Conservation (phyloP, 305 asterid genomes). For the Fraxinus platypoda region DNA sequence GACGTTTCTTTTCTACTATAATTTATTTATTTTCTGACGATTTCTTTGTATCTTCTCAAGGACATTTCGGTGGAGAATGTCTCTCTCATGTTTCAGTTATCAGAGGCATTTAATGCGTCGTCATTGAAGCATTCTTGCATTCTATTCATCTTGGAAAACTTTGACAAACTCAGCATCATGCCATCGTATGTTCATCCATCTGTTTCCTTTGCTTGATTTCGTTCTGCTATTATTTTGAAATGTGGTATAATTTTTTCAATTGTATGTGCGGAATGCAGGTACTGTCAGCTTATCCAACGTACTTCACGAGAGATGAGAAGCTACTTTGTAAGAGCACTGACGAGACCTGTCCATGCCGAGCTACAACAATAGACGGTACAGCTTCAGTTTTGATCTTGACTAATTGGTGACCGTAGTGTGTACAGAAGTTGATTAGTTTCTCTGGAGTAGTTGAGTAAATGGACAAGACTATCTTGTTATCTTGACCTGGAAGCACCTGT, state of each 20-base stretch:
- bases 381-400: conserved; percentile 53
- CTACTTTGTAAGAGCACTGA: conserved; percentile 69
- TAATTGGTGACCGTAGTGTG: conserved; percentile 44
- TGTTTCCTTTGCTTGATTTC: not conserved
- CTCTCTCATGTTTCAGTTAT: conserved; percentile 81
- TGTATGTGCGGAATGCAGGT: conserved; percentile 52
- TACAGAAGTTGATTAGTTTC: conserved; percentile 51
- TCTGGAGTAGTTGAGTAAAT: conserved; percentile 24
- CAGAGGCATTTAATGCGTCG: conserved; percentile 83
- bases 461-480: conserved; percentile 38
- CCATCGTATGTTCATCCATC: conserved; percentile 53
- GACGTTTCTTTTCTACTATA: not conserved
- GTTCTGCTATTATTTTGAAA: not conserved
- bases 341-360: conserved; percentile 57
- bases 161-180: conserved; percentile 57
- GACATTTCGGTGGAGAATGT: conserved; percentile 81
- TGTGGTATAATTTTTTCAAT: not conserved
- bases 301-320: conserved; percentile 75
- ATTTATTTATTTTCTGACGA: conserved; percentile 21
- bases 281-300: conserved; percentile 64
- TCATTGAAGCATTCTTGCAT: conserved; percentile 82
- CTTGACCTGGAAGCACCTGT: conserved; percentile 37
- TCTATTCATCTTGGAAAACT: conserved; percentile 73
- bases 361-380: conserved; percentile 37
- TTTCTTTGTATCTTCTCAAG: conserved; percentile 40